phyloP scores from a whole-genome alignment of 208 protist species.

The Phytomonas sp. region DNA sequence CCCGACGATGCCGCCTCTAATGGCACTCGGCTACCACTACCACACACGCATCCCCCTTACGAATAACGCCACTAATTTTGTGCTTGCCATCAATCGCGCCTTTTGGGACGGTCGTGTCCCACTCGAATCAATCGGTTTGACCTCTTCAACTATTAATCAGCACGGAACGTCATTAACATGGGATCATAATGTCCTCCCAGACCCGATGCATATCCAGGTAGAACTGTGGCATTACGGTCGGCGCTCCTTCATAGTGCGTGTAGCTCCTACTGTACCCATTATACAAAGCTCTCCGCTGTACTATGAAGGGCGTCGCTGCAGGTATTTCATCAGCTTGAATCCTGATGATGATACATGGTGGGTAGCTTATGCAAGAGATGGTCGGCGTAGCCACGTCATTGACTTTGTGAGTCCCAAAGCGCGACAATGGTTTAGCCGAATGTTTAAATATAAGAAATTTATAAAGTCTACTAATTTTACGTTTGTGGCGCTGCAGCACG shows the following conservation, averaged over 20 bases:
- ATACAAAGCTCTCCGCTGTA: conserved; percentile 58
- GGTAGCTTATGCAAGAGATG: conserved; percentile 20
- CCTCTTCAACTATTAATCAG: conserved; percentile 12
- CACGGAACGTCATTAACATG: conserved; percentile 35
- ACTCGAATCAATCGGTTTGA: conserved; percentile 31
- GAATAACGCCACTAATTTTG: conserved; percentile 7
- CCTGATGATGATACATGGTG: conserved; percentile 24
- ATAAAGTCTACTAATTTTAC: conserved; percentile 85
- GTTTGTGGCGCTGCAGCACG: conserved; percentile 96
- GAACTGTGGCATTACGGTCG: conserved; percentile 60
- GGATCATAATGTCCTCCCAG: conserved; percentile 74
- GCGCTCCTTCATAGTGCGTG: conserved; percentile 91
- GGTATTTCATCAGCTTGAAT: conserved; percentile 79
- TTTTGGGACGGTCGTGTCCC: conserved; percentile 22
- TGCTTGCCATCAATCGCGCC: conserved; percentile 15
- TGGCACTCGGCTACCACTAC: conserved; percentile 95
- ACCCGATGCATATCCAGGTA: conserved; percentile 81
- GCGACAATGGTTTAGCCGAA: conserved; percentile 81
- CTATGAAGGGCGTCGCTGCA: conserved; percentile 37
- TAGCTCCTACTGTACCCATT: conserved; percentile 94
- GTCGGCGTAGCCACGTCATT: conserved; percentile 76
- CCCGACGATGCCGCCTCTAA: conserved; percentile 89
- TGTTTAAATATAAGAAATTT: conserved; percentile 86
- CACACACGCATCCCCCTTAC: conserved; percentile 12
- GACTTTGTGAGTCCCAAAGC: conserved; percentile 86